Conservation (phyloP, 2,329 filamentous ascomycete genomes). For the Gremmenia infestans region DNA sequence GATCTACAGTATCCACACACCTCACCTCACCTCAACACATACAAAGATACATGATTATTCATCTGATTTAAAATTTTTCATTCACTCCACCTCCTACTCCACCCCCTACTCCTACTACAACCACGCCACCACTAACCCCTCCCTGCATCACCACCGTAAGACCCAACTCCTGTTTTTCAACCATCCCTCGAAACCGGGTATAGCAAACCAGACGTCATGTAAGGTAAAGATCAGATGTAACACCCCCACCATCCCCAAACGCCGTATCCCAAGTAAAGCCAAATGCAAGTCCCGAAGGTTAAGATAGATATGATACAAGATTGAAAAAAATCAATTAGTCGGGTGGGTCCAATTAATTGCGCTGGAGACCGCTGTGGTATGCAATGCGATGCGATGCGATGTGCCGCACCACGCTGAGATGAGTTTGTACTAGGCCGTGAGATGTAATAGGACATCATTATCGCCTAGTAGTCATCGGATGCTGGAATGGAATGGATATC, state of each 20-base stretch:
- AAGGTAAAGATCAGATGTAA: neutral
- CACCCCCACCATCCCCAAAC: neutral
- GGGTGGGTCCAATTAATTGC: neutral
- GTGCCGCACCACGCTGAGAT: neutral
- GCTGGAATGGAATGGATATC: too few species aligned
- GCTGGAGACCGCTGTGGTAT: neutral
- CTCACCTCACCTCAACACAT: too few species aligned
- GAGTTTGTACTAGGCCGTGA: too few species aligned
- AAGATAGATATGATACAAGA: neutral
- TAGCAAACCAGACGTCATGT: neutral
- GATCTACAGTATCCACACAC: too few species aligned
- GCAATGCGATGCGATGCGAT: neutral
- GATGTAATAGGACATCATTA: too few species aligned
- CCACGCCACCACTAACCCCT: too few species aligned
- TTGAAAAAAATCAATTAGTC: neutral
- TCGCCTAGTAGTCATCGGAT: too few species aligned
- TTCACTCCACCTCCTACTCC: too few species aligned
- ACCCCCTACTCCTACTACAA: too few species aligned
- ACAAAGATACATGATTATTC: too few species aligned
- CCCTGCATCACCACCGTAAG: too few species aligned
- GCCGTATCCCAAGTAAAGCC: neutral
- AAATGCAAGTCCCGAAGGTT: neutral
- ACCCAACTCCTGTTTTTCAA: neutral
- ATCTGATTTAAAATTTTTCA: too few species aligned
- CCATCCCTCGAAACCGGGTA: neutral